Evolutionary conservation across 345 rosid genomes (phyloP).

Genomic region (Lepidium sativum): DNA sequence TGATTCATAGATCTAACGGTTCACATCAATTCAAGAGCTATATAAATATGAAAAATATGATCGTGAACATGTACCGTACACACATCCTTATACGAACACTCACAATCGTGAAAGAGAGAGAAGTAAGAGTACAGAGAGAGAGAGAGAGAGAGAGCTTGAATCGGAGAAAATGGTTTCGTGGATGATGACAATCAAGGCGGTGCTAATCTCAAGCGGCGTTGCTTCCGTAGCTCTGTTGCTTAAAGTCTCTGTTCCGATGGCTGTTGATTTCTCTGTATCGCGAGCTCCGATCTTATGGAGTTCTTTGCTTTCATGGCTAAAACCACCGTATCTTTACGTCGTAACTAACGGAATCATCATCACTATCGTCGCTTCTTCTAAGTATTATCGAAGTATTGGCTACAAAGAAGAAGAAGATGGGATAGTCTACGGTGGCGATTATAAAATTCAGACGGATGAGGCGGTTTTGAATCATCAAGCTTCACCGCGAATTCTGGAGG

Average conservation of each 20-base stretch:
- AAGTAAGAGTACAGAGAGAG: background rate
- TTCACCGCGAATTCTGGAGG: slow-evolving; percentile 9
- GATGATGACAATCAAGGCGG: slow-evolving; percentile 22
- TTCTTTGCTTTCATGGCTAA: slow-evolving; percentile 16
- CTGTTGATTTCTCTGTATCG: slow-evolving; percentile 19
- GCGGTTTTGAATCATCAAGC: background rate
- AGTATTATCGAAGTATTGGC: background rate
- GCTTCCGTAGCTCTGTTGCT: slow-evolving; percentile 14
- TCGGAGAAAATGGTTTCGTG: slow-evolving; percentile 22
- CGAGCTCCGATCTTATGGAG: slow-evolving; percentile 24
- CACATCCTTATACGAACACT: slow-evolving; percentile 15
- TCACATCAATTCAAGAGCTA: background rate
- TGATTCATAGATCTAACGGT: slow-evolving; percentile 8
- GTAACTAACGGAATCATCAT: slow-evolving; percentile 28
- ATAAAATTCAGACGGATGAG: slow-evolving; percentile 23
- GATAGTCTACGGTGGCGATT: slow-evolving; percentile 16
- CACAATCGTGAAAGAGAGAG: background rate
- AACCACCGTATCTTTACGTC: slow-evolving; percentile 22
- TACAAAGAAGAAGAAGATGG: slow-evolving; percentile 10
- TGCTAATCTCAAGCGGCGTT: slow-evolving; percentile 21
- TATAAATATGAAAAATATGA: background rate
- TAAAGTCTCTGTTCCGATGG: slow-evolving; percentile 13
- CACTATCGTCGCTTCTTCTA: slow-evolving; percentile 25
- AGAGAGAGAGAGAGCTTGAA: background rate
- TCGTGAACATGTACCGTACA: slow-evolving; percentile 11